A percentile compares a stretch with the other conserved stretches of the same genome.
Conservation (phyloP, 106 monocot genomes). For the Acorus calamus region DNA sequence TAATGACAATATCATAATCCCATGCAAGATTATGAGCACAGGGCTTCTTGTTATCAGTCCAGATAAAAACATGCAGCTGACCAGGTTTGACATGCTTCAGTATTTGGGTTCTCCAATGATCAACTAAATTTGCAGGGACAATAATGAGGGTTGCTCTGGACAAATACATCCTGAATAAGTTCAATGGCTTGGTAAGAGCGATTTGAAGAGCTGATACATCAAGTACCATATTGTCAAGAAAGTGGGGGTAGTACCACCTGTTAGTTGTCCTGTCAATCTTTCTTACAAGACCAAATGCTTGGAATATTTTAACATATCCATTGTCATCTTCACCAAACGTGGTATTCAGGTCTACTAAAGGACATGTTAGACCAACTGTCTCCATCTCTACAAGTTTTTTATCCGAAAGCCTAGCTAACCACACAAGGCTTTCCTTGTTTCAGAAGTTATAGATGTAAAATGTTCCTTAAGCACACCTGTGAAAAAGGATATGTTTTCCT, state of each 20-base stretch:
- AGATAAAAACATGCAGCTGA: slow-evolving; percentile 57
- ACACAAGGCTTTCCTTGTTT: slow-evolving; percentile 69
- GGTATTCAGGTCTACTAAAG: slow-evolving; percentile 18
- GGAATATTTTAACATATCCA: slow-evolving; percentile 74
- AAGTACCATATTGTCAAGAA: slow-evolving; percentile 76
- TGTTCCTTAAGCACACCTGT: slow-evolving; percentile 65
- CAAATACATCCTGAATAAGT: slow-evolving; percentile 58
- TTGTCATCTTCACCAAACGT: slow-evolving; percentile 9
- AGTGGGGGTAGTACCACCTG: slow-evolving; percentile 70
- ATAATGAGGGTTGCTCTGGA: slow-evolving; percentile 83
- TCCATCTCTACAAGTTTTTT: slow-evolving; percentile 66
- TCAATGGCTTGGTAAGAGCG: slow-evolving; percentile 72
- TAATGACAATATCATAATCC: slow-evolving; percentile 97
- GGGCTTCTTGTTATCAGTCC: slow-evolving; percentile 60
- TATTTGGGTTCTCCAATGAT: slow-evolving; percentile 93
- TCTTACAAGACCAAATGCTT: slow-evolving; percentile 80
- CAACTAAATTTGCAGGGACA: slow-evolving; percentile 88
- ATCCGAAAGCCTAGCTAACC: slow-evolving; percentile 62
- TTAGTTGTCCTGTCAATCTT: slow-evolving; percentile 38
- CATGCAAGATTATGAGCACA: slow-evolving; percentile 78
- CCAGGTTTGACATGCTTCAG: slow-evolving; percentile 59
- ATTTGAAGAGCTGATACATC: slow-evolving; percentile 65
- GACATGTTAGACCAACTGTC: slow-evolving; percentile 54
- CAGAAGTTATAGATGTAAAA: slow-evolving; percentile 39
- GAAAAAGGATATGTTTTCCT: slow-evolving; percentile 74